Conservation (phyloP, 2,329 filamentous ascomycete genomes). For the Curvularia hawaiiensis region DNA sequence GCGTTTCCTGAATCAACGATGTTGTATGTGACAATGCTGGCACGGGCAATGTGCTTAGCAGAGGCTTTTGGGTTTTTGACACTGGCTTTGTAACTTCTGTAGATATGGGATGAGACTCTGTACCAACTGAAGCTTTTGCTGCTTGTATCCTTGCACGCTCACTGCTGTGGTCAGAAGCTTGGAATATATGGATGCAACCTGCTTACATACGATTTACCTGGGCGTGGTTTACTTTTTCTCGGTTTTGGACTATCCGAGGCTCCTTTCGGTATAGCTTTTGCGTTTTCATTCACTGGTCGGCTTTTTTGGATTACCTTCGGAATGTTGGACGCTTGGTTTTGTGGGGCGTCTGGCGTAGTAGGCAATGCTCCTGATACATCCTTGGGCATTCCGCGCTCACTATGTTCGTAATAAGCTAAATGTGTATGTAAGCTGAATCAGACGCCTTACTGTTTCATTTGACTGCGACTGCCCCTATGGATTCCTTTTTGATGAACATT, state of each 20-base stretch:
- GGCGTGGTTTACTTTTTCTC: constrained; percentile 1
- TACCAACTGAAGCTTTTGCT: neutral
- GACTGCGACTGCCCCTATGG: neutral
- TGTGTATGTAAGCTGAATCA: neutral
- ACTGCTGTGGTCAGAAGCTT: neutral
- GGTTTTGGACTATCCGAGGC: neutral
- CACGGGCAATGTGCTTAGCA: neutral
- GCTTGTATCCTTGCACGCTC: constrained; percentile 1
- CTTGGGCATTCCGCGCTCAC: neutral
- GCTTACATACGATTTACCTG: constrained; percentile 1
- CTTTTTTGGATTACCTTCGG: neutral
- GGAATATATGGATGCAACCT: neutral
- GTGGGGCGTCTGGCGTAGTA: neutral
- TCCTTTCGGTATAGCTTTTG: too few relatives aligned
- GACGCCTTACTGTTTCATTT: neutral
- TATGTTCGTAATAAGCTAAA: neutral
- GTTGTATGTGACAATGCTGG: neutral
- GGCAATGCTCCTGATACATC: neutral
- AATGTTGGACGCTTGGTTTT: neutral
- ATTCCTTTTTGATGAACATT: neutral
- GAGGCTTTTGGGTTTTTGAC: neutral
- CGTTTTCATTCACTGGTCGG: neutral
- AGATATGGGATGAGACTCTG: neutral
- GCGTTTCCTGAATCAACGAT: neutral
- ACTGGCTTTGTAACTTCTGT: neutral